A percentile compares a stretch with the other conserved stretches of the same genome.
These are phyloP conservation scores for Kluyveromyces sp. DNA, from an alignment of 1,139 yeast species.

Conservation along the genomic window DNA sequence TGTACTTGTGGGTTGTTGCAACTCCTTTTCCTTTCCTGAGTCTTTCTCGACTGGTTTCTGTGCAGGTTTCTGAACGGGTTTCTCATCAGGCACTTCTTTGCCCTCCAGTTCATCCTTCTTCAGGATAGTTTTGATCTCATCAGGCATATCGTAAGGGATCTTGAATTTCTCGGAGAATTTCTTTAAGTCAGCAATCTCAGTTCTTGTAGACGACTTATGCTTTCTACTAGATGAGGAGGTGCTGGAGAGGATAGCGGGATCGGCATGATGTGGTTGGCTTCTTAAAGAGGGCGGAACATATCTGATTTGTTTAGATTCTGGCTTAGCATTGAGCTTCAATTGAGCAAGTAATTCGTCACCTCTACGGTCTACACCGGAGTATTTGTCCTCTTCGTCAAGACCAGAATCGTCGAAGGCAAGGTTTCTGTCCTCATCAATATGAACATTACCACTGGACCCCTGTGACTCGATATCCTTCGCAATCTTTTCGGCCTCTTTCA, in stretches of 20 bases:
- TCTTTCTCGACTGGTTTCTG: neutral
- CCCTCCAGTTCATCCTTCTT: constrained; percentile 22
- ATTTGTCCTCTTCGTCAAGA: constrained; percentile 90
- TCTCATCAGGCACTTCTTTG: neutral
- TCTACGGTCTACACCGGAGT: constrained; percentile 72
- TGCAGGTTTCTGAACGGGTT: neutral
- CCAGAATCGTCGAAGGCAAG: constrained; percentile 71
- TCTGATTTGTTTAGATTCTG: constrained; percentile 20
- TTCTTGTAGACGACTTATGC: constrained; percentile 38
- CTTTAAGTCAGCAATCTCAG: constrained; percentile 70
- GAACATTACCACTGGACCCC: constrained; percentile 58
- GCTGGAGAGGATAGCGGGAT: constrained; percentile 70
- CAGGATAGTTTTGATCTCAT: constrained; percentile 64
- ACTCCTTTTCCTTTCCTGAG: neutral
- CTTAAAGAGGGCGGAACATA: constrained; percentile 56
- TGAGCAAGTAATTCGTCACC: constrained; percentile 65
- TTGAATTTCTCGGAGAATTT: constrained; percentile 81
- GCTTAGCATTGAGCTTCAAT: constrained; percentile 35
- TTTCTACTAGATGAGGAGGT: constrained; percentile 13
- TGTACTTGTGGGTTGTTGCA: constrained; percentile 1
- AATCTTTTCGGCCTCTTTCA: constrained; percentile 64
- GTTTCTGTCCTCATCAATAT: constrained; percentile 90
- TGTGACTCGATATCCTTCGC: constrained; percentile 79
- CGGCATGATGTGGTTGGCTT: constrained; percentile 57
- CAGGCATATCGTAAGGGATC: constrained; percentile 66